Percentiles rank a stretch among this genome's conserved stretches.
Conservation (phyloP, 345 rosid species). For the Excoecaria agallocha region DNA sequence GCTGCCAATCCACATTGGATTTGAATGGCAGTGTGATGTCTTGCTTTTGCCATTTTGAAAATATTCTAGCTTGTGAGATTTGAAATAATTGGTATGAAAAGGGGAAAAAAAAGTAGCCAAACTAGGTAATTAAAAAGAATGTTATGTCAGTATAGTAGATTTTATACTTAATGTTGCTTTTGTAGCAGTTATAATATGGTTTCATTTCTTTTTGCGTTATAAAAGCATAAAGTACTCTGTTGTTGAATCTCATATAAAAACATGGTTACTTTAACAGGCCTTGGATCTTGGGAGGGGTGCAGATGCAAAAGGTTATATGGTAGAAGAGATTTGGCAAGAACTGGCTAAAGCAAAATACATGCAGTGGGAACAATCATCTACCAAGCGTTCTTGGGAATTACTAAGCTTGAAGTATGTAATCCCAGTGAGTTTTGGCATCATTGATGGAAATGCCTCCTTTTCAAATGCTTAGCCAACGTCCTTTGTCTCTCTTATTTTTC, state of each 20-base stretch:
- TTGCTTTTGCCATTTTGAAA: not conserved
- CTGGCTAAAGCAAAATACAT: constrained; percentile 80
- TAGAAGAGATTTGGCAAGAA: constrained; percentile 90
- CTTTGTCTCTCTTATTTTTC: not conserved
- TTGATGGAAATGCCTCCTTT: not conserved
- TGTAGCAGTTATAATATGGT: not conserved
- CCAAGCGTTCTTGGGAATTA: constrained; percentile 65
- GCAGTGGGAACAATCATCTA: constrained; percentile 72
- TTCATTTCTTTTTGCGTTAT: not conserved
- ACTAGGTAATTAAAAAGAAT: not conserved
- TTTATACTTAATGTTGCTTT: not conserved
- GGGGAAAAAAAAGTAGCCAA: not conserved
- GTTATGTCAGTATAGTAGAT: not conserved
- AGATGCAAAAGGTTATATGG: constrained; percentile 57
- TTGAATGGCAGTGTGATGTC: not conserved
- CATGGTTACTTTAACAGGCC: constrained; percentile 42
- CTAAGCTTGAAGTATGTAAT: constrained; percentile 76
- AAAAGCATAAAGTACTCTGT: no score
- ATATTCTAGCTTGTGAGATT: not conserved
- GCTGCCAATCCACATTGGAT: not conserved
- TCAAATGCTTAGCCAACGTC: not conserved
- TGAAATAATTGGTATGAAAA: not conserved
- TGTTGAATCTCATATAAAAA: not conserved
- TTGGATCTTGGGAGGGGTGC: constrained; percentile 82
- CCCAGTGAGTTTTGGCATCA: constrained; percentile 32